Percentiles rank a stretch among this genome's conserved stretches.
These are phyloP conservation scores for Nymphaea thermarum DNA, from an alignment of 164 flowering plant genomes.

Conservation along the genomic window DNA sequence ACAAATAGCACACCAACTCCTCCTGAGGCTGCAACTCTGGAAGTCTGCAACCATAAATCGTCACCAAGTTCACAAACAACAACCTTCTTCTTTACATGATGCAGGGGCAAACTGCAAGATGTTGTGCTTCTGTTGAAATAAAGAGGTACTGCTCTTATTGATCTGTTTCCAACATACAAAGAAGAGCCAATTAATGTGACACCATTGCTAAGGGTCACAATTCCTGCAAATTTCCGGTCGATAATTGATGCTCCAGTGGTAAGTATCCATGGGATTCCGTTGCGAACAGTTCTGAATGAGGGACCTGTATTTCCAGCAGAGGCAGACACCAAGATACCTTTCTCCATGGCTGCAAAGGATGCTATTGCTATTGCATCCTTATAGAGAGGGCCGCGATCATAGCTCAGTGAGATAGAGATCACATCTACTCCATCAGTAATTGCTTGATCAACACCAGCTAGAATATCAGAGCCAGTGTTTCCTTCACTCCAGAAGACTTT, in stretches of 20 bases:
- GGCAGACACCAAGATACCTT: slow-evolving; percentile 28
- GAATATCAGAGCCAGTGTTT: slow-evolving; percentile 23
- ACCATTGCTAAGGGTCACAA: slow-evolving; percentile 32
- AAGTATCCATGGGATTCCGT: slow-evolving; percentile 37
- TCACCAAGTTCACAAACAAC: slow-evolving; percentile 13
- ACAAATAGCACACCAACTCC: slow-evolving; percentile 24
- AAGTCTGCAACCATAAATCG: slow-evolving; percentile 2
- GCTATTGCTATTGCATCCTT: slow-evolving; percentile 43
- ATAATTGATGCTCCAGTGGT: slow-evolving; percentile 34
- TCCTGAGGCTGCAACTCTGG: slow-evolving; percentile 7
- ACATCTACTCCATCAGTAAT: slow-evolving; percentile 61
- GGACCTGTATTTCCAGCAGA: slow-evolving; percentile 39
- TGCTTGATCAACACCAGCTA: slow-evolving; percentile 53
- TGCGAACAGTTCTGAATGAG: slow-evolving; percentile 9
- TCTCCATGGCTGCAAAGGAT: slow-evolving; percentile 44
- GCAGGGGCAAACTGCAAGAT: slow-evolving; percentile 23
- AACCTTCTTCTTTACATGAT: slow-evolving; percentile 8
- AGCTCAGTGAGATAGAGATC: slow-evolving; percentile 47
- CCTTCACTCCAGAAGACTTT: slow-evolving; percentile 34
- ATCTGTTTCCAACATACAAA: slow-evolving; percentile 17
- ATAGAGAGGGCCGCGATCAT: slow-evolving; percentile 15
- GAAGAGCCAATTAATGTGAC: slow-evolving; percentile 16
- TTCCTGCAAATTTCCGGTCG: slow-evolving; percentile 26
- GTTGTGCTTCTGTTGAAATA: slow-evolving; percentile 18
- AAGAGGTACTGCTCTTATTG: slow-evolving; percentile 11